Conservation (phyloP, 148 eudicot species). For the Agrostemma githago region DNA sequence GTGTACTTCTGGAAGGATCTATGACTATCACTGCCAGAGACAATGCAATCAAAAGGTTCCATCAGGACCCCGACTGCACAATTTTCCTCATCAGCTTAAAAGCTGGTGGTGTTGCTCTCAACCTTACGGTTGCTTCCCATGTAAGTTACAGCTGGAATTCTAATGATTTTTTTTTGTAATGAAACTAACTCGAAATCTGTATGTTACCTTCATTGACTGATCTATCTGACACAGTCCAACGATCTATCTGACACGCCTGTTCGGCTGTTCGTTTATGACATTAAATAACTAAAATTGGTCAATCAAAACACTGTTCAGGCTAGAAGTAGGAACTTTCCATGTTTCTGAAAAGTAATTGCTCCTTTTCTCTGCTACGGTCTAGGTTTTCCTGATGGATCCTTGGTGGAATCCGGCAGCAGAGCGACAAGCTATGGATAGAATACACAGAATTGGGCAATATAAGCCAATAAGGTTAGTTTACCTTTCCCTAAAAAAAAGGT, state of each 20-base stretch:
- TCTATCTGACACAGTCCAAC: not conserved
- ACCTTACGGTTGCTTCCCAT: conserved; percentile 95
- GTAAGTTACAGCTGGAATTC: conserved; percentile 38
- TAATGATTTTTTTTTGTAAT: not conserved
- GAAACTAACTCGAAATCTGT: not conserved
- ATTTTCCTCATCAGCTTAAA: conserved; percentile 89
- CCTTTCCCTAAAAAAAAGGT: too few species aligned
- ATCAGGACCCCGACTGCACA: conserved; percentile 73
- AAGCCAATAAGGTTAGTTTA: conserved; percentile 71
- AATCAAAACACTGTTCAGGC: not conserved
- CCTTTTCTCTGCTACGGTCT: not conserved
- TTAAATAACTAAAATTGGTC: not conserved
- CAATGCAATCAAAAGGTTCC: conserved; percentile 69
- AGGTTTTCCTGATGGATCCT: conserved; percentile 99
- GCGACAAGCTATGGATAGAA: conserved; percentile 94
- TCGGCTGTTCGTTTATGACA: too few species aligned
- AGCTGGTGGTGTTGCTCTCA: conserved; percentile 98
- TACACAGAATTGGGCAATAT: conserved; percentile 87
- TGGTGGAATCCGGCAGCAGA: conserved; percentile 99
- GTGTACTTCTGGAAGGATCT: conserved; percentile 80
- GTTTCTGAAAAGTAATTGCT: not conserved
- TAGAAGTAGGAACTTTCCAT: not conserved
- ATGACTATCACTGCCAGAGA: conserved; percentile 86
- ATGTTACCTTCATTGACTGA: not conserved
- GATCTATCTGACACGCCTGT: not conserved